Evolutionary conservation across 1,284 basidiomycete species (phyloP).

Genomic region (Vanrija pseudolonga): DNA sequence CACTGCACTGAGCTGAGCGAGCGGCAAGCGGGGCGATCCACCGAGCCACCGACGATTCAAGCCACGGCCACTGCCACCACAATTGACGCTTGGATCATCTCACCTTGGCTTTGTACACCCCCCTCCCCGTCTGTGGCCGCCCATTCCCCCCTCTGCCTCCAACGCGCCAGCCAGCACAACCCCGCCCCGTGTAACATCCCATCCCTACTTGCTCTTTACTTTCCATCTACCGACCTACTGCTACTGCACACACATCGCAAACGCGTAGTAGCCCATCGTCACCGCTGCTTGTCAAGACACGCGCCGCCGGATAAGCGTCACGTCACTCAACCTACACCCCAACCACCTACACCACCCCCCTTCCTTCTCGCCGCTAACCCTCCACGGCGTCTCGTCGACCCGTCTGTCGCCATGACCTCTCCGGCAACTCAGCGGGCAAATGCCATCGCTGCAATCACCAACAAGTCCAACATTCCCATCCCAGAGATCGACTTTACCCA

Average conservation of each 20-base stretch:
- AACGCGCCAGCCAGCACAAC: neutral
- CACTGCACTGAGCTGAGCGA: no score
- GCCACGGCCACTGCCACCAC: no score
- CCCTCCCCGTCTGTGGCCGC: neutral
- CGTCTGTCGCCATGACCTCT: conserved; percentile 35
- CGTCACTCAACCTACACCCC: neutral
- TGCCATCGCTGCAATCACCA: conserved; percentile 44
- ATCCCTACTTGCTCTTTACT: no score
- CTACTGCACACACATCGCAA: neutral
- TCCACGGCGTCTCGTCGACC: conserved; percentile 30
- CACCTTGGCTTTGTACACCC: neutral
- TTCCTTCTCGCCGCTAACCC: neutral
- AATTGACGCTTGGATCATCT: neutral
- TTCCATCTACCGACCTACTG: no score
- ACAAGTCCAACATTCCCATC: conserved; percentile 51
- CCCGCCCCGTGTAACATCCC: no score
- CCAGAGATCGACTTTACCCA: conserved; percentile 81
- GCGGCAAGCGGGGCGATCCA: no score
- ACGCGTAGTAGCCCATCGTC: neutral
- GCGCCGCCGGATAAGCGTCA: neutral
- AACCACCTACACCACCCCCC: neutral
- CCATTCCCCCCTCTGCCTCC: neutral
- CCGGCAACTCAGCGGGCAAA: conserved; percentile 43
- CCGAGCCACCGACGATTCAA: no score
- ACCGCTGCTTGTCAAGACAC: neutral